These are phyloP conservation scores for Chimonanthus salicifolius DNA, from an alignment of 164 flowering plant species.

Conservation along the genomic window DNA sequence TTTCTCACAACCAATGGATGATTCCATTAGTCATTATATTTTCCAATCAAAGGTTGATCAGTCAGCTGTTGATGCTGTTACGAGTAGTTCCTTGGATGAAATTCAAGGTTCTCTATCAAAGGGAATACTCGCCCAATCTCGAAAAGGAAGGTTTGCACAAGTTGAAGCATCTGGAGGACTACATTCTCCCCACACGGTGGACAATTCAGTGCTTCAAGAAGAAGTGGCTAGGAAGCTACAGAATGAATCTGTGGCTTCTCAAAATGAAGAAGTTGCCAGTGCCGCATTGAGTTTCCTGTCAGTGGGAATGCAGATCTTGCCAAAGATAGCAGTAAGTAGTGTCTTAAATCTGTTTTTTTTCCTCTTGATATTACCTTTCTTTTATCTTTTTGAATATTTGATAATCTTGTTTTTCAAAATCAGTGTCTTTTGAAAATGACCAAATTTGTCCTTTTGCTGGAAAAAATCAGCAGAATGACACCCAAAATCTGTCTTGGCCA, in stretches of 20 bases:
- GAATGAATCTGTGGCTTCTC: too few relatives aligned
- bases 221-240: slow-evolving; percentile 14
- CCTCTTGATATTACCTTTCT: neutral
- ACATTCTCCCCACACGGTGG: slow-evolving; percentile 14
- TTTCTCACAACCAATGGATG: slow-evolving; percentile 14
- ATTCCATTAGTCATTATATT: slow-evolving; percentile 15
- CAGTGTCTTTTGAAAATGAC: too few relatives aligned
- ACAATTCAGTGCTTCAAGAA: slow-evolving; percentile 14
- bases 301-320: slow-evolving; percentile 30
- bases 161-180: slow-evolving; percentile 14
- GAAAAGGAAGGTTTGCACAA: slow-evolving; percentile 13
- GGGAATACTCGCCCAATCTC: slow-evolving; percentile 18
- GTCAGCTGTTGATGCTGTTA: slow-evolving; percentile 17
- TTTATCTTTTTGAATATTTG: too few relatives aligned
- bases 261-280: neutral
- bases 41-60: slow-evolving; percentile 20
- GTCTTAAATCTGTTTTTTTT: neutral
- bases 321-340: too few relatives aligned
- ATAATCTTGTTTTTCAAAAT: too few relatives aligned
- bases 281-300: slow-evolving; percentile 29
- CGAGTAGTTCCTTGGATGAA: slow-evolving; percentile 13
- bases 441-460: too few relatives aligned
- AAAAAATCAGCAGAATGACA: too few relatives aligned
- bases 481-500: too few relatives aligned
- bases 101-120: slow-evolving; percentile 14